Conservation (phyloP, 352 stramenopile genomes). For the Plasmopara muralis region DNA sequence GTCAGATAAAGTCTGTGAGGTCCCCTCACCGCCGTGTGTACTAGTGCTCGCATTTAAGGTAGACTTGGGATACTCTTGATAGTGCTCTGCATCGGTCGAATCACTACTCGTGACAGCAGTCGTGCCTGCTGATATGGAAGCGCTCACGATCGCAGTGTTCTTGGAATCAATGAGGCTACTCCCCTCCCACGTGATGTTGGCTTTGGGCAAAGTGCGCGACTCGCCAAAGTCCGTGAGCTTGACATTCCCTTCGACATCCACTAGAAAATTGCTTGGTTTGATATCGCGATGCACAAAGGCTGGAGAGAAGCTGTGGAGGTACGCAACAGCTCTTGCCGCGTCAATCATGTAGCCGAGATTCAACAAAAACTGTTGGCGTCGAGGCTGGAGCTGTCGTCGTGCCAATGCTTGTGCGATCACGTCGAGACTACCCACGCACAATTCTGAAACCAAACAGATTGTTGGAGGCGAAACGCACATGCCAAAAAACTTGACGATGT, state of each 20-base stretch:
- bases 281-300: conserved; percentile 53
- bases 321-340: conserved; percentile 42
- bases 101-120: conserved; percentile 14
- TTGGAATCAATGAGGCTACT: conserved; percentile 26
- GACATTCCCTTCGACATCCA: conserved; percentile 34
- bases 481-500: conserved; percentile 53
- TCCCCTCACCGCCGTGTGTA: conserved; percentile 1
- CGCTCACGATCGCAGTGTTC: conserved; percentile 3
- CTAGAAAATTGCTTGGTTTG: conserved; percentile 50
- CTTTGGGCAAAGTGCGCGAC: conserved; percentile 34
- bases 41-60: conserved; percentile 11
- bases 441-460: conserved; percentile 53
- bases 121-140: conserved; percentile 10
- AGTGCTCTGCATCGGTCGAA: conserved; percentile 23
- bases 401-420: conserved; percentile 26
- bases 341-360: conserved; percentile 59
- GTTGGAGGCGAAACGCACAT: conserved; percentile 56
- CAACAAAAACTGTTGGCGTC: conserved; percentile 45
- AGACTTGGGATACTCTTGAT: conserved; percentile 24
- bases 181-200: conserved; percentile 34
- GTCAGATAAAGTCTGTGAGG: conserved; percentile 12
- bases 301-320: conserved; percentile 53
- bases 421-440: conserved; percentile 45
- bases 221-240: conserved; percentile 53
- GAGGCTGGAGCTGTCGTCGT: conserved; percentile 14